Evolutionary conservation across 2,329 filamentous ascomycete species (phyloP), one percentile per base, ranked within the genome.

Genomic region (Penicillium sp.): DNA sequence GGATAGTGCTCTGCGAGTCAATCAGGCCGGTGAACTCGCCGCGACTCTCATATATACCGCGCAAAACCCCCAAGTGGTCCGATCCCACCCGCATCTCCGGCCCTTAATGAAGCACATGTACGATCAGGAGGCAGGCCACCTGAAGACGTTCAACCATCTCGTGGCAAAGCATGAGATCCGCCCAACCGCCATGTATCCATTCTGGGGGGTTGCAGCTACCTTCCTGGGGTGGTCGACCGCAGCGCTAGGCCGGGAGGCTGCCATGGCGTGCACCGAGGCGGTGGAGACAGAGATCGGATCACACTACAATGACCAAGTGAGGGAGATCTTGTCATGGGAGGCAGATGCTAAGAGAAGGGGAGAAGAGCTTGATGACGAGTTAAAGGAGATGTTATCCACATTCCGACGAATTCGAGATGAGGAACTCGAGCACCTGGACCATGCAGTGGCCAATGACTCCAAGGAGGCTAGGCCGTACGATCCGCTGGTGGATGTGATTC

Each of bases 221-320:
- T 84, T 87, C 0, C 75, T 99, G 7, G 94, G 94, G 15, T 97
- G 94, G 91, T 82, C 84, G 4, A 99, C 94, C 0, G 94, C 89
- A 0, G 75, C 94, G 34, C 82, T 99, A 81, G 92, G 94, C 1
- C 84, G 91, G 42, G 91, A 97, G 75, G 92, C 93, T 2, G 93
- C 94, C 29, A 99, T 99, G 94, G 94, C 94, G 10, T 99, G 94
- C 70, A 97, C 94, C 0, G 94, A 99, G 75, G 94, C 94, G 1
- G 93, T 99, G 1, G 94, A 99, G 80, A 99, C 93, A 6, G 94
- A 97, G 78, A 99, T 99, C 57, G 94, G 94, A 2, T 85, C 85
- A 23, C 94, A 99, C 75, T 99, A 99, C 72, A 97, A 97, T 69
- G 85, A 86, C 58, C 94, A 99, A 76, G 91, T 99, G 34, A 80